phyloP scores from a whole-genome alignment of 2,329 filamentous ascomycete genomes.

The Fusarium hostae region DNA sequence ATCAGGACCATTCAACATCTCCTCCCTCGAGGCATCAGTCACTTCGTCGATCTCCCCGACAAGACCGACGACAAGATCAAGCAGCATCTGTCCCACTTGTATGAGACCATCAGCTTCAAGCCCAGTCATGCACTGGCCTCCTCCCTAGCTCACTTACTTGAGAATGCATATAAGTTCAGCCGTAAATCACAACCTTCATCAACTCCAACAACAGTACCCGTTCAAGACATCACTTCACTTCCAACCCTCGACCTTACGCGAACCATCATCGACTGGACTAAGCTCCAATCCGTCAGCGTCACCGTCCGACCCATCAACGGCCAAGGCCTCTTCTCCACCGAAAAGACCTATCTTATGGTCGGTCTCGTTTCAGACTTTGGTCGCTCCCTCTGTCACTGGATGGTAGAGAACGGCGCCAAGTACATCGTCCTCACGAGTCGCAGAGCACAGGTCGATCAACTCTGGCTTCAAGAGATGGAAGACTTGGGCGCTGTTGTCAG shows the following conservation, averaged over 20 bases:
- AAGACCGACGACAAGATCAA: background rate
- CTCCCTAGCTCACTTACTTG: background rate
- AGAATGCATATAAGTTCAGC: background rate
- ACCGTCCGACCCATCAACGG: background rate
- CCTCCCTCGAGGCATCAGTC: background rate
- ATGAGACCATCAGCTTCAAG: background rate
- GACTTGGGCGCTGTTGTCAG: background rate
- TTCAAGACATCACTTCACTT: background rate
- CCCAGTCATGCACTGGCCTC: background rate
- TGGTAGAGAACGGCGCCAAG: background rate
- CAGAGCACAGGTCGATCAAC: background rate
- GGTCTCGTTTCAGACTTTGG: conserved; percentile 6
- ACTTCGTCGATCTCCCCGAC: background rate
- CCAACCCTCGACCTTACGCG: background rate
- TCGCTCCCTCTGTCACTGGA: background rate
- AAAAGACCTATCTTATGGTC: conserved; percentile 1
- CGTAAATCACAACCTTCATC: background rate
- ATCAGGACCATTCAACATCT: background rate
- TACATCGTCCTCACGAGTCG: background rate
- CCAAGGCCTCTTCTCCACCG: background rate
- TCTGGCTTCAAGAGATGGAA: conserved; percentile 1
- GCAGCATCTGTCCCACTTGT: background rate
- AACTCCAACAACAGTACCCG: background rate
- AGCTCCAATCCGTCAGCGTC: background rate
- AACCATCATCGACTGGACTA: background rate